Evolutionary conservation across 2,329 filamentous ascomycete genomes (phyloP), one percentile per base, ranked within the genome.

Genomic region (Furcasterigmium sp.): DNA sequence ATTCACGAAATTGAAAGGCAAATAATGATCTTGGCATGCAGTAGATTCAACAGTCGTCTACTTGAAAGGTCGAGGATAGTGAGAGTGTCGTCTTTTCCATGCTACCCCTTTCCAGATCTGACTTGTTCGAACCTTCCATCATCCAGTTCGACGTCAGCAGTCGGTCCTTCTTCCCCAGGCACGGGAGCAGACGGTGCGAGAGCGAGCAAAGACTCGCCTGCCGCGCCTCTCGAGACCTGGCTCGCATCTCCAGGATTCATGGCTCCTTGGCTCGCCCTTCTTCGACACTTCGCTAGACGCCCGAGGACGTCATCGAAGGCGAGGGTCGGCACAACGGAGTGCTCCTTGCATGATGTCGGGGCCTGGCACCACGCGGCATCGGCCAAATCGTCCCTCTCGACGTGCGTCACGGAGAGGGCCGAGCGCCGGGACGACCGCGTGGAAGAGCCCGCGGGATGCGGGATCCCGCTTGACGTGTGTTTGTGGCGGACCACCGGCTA

Each of bases 41-140:
- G 32, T 73, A 73, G 70, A 73, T 75, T 76, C 73, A 71, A 73
- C 53, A 56, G 71, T 68, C 70, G 45, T 73, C 73, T 75, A 75
- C 61, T 50, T 42, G 20, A 40, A n/a, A 17, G 32, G 32, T 35
- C 32, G 10, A 18, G 32, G 11, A 34, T 42, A 46, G 52, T 53
- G 43, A 45, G 42, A 37, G 42, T 49, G n/a, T 18, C 34, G 45
- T 49, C 7, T 14, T 58, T 43, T 50, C 56, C 32, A 35, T 23
- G 28, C 28, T 39, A 20, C 38, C 38, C 26, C 11, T n/a, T 49
- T 50, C 50, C 40, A 50, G 38, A 42, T 40, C 40, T 58, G 62
- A 60, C 61, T 64, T 60, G 62, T 55, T 55, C 43, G 46, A 54
- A 51, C 50, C 52, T 43, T 53, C 54, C 46, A 62, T 48, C 42